Percentiles rank a stretch among this genome's conserved stretches.
These are phyloP conservation scores for Russula dissimulans DNA, from an alignment of 768 basidiomycete genomes.

Conservation along the genomic window DNA sequence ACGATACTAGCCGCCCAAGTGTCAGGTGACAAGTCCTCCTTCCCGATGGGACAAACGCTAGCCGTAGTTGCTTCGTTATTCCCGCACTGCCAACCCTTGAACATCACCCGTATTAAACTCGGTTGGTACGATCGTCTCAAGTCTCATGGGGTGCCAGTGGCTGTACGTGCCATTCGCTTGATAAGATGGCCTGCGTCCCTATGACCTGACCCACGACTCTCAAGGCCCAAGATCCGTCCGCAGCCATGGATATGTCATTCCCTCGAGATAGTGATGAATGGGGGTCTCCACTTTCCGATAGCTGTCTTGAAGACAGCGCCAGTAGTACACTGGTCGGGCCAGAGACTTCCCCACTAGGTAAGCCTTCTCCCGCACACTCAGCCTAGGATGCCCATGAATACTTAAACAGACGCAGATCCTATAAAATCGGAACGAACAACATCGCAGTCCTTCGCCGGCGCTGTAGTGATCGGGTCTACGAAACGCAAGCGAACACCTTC, in stretches of 20 bases:
- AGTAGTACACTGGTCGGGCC: slow-evolving; percentile 5
- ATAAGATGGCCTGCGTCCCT: background rate
- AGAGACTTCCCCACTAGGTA: slow-evolving; percentile 6
- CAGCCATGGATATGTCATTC: slow-evolving; percentile 9
- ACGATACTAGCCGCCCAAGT: slow-evolving; percentile 28
- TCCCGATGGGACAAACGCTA: slow-evolving; percentile 28
- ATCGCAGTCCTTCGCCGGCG: background rate
- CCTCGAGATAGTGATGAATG: background rate
- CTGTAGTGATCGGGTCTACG: background rate
- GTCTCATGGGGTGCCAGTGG: background rate
- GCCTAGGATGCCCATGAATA: background rate
- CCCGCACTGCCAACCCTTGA: slow-evolving; percentile 38
- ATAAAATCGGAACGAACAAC: background rate
- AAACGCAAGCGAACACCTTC: slow-evolving; percentile 6
- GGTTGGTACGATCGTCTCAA: slow-evolving; percentile 54
- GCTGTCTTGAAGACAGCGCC: slow-evolving; percentile 5
- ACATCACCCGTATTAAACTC: slow-evolving; percentile 28
- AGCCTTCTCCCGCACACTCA: background rate
- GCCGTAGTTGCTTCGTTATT: slow-evolving; percentile 41
- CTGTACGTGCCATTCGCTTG: background rate
- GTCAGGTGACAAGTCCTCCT: slow-evolving; percentile 29
- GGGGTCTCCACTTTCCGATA: slow-evolving; percentile 7
- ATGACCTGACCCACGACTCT: background rate
- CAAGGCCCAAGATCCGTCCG: background rate
- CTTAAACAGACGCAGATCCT: background rate